These are phyloP conservation scores for Annulohypoxylon stygium DNA, from an alignment of 495 filamentous ascomycete genomes.

Conservation along the genomic window DNA sequence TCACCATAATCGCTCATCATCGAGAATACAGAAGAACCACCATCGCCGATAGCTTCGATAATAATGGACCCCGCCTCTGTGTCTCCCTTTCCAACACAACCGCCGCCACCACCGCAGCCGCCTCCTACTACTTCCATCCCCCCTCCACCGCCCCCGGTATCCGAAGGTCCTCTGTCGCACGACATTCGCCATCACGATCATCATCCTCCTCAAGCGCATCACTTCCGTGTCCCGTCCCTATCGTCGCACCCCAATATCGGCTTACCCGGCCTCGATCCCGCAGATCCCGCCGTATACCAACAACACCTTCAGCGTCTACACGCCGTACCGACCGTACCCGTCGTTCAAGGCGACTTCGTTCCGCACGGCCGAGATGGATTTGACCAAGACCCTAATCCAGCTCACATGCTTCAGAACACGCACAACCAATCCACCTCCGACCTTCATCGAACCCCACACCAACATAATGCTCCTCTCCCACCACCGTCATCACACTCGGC, in stretches of 20 bases:
- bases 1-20: slow-evolving; percentile 7
- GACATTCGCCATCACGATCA: slow-evolving; percentile 43
- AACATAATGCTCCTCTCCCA: slow-evolving; percentile 49
- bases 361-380: slow-evolving; percentile 50
- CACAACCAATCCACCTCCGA: slow-evolving; percentile 49
- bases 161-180: slow-evolving; percentile 35
- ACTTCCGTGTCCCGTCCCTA: slow-evolving; percentile 48
- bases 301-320: slow-evolving; percentile 57
- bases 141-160: slow-evolving; percentile 23
- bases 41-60: slow-evolving; percentile 43
- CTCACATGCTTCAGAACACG: slow-evolving; percentile 47
- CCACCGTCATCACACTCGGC: slow-evolving; percentile 51
- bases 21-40: slow-evolving; percentile 32
- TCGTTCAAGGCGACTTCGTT: slow-evolving; percentile 56
- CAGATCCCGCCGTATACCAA: slow-evolving; percentile 52
- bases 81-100: slow-evolving; percentile 41
- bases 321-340: slow-evolving; percentile 52
- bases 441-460: slow-evolving; percentile 53
- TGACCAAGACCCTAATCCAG: slow-evolving; percentile 44
- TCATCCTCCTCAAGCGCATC: slow-evolving; percentile 41
- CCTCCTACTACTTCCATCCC: slow-evolving; percentile 13
- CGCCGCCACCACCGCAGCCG: slow-evolving; percentile 18
- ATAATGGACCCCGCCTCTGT: slow-evolving; percentile 51
- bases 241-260: slow-evolving; percentile 58
- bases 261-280: slow-evolving; percentile 52